phyloP scores from a whole-genome alignment of 192 early-diverging fungal species.

The Thoreauomyces humboldtii region DNA sequence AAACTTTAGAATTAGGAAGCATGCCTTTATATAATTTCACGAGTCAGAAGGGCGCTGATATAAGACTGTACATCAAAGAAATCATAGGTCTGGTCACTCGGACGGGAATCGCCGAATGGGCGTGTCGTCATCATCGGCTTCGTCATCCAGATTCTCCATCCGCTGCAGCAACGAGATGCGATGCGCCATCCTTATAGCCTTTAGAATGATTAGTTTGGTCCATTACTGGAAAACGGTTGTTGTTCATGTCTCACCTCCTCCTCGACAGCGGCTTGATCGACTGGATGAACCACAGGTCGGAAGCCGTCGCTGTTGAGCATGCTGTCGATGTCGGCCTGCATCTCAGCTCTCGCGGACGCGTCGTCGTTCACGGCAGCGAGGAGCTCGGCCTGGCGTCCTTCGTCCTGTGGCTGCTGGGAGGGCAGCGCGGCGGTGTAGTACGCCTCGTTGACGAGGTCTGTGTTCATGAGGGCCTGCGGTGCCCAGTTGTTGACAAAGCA shows the following conservation, averaged over 20 bases:
- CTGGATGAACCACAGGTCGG: neutral
- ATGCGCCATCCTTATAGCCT: neutral
- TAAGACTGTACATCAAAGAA: no score
- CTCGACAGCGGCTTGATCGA: constrained; percentile 34
- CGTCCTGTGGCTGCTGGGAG: neutral
- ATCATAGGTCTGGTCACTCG: no score
- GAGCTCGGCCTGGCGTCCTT: neutral
- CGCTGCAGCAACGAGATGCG: neutral
- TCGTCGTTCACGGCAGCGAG: neutral
- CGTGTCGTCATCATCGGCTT: neutral
- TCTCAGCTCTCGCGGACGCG: neutral
- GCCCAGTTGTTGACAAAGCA: constrained; percentile 36
- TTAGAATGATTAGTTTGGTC: no score
- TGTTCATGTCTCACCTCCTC: constrained; percentile 25
- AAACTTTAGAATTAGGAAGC: constrained; percentile 26
- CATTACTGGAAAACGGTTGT: neutral
- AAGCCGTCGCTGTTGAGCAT: constrained; percentile 19
- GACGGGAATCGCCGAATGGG: no score
- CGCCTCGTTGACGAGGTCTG: constrained; percentile 41
- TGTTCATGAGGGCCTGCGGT: constrained; percentile 37
- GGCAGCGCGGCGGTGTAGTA: constrained; percentile 6
- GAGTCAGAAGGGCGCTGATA: no score
- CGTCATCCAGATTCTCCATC: neutral
- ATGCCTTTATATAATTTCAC: no score
- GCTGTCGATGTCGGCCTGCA: constrained; percentile 35